Conservation (phyloP, 306 rosid species). For the Albizia julibrissin region DNA sequence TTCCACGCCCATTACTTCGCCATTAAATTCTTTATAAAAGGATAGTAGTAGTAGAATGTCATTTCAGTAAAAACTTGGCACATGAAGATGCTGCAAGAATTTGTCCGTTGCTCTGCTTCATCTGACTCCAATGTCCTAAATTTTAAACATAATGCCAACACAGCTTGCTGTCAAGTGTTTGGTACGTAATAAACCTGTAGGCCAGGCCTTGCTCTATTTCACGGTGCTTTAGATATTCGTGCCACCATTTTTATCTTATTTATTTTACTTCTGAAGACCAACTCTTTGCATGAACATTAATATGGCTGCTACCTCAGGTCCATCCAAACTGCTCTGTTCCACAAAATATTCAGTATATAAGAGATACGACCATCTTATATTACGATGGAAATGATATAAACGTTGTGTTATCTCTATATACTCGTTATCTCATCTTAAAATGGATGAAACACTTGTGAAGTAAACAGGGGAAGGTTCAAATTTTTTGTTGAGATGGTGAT, state of each 20-base stretch:
- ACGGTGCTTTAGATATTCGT: constrained; percentile 28
- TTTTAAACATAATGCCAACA: constrained; percentile 9
- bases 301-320: neutral
- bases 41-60: neutral
- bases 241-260: constrained; percentile 2
- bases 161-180: constrained; percentile 37
- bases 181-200: constrained; percentile 40
- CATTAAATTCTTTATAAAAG: constrained; percentile 16
- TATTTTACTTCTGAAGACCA: neutral
- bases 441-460: neutral
- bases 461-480: constrained; percentile 11
- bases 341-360: neutral
- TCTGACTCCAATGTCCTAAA: constrained; percentile 23
- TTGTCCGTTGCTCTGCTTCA: constrained; percentile 59
- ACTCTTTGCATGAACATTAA: neutral
- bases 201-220: constrained; percentile 40
- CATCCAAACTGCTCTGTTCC: constrained; percentile 12
- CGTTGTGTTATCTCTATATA: neutral
- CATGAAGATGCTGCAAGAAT: constrained; percentile 32
- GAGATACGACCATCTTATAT: neutral
- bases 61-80: constrained; percentile 25
- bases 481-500: neutral
- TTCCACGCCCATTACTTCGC: neutral
- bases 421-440: neutral
- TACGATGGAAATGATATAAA: neutral